A percentile compares a stretch with the other conserved stretches of the same genome.
These are phyloP conservation scores for Pseudogymnoascus sp. DNA, from an alignment of 2,329 filamentous ascomycete species.

Conservation along the genomic window DNA sequence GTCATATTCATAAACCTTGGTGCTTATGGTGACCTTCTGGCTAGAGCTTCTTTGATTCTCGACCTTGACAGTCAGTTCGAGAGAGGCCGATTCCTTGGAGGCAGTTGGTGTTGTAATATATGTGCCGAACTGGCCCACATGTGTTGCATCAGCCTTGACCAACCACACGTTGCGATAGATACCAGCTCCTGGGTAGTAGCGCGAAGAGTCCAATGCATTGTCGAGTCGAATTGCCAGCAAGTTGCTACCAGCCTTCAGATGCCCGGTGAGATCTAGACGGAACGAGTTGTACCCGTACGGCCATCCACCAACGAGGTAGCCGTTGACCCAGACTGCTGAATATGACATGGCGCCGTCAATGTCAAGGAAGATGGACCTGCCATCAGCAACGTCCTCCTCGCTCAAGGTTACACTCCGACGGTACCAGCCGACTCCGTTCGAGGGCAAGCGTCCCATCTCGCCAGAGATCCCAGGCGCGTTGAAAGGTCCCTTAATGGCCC, in stretches of 20 bases:
- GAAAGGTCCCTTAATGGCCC: constrained; percentile 41
- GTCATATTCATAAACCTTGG: constrained; percentile 34
- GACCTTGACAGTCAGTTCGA: constrained; percentile 37
- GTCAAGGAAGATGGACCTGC: constrained; percentile 37
- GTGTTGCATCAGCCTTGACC: constrained; percentile 37
- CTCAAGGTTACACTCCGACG: constrained; percentile 32
- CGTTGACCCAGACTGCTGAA: constrained; percentile 16
- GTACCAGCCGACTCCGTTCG: constrained; percentile 48
- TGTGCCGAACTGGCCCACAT: constrained; percentile 43
- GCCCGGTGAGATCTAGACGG: constrained; percentile 41
- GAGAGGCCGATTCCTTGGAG: constrained; percentile 35
- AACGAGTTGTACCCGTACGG: constrained; percentile 31
- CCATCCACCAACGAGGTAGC: constrained; percentile 15
- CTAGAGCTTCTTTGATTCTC: constrained; percentile 33
- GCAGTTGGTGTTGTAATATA: constrained; percentile 39
- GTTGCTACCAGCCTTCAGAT: constrained; percentile 32
- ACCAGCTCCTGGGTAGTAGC: constrained; percentile 48
- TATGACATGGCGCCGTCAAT: constrained; percentile 17
- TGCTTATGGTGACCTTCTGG: constrained; percentile 31
- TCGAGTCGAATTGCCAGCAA: constrained; percentile 43
- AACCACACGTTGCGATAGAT: constrained; percentile 49
- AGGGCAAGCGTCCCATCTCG: constrained; percentile 38
- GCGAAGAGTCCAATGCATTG: constrained; percentile 39
- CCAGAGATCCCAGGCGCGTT: constrained; percentile 30
- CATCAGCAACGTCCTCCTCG: constrained; percentile 23